Evolutionary conservation across 108 stramenopile genomes (phyloP).

Genomic region (Cyclotella sp.): DNA sequence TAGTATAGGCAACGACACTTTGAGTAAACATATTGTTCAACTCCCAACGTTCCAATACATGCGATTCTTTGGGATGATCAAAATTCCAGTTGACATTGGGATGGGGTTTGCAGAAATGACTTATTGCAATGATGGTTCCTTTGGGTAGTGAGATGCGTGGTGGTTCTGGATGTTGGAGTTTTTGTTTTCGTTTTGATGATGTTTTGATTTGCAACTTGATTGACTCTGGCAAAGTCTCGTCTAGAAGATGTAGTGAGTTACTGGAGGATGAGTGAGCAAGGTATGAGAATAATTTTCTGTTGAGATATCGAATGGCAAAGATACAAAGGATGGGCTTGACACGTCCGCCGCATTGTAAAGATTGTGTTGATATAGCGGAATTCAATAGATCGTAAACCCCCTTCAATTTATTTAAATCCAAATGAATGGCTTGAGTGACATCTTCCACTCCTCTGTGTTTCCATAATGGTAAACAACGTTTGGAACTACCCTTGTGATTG

Average conservation of each 20-base stretch:
- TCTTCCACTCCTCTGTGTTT: conserved; percentile 62
- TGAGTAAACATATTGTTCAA: conserved; percentile 63
- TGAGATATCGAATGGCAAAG: conserved; percentile 78
- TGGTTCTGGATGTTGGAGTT: not conserved
- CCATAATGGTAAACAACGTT: conserved; percentile 60
- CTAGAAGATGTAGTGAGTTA: not conserved
- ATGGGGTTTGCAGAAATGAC: conserved; percentile 80
- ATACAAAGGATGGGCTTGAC: conserved; percentile 38
- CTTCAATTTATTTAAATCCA: conserved; percentile 65
- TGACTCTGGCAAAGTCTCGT: too few relatives aligned
- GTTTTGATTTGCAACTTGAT: too few relatives aligned
- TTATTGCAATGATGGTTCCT: conserved; percentile 69
- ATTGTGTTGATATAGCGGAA: not conserved
- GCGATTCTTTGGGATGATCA: conserved; percentile 81
- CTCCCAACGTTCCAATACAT: conserved; percentile 72
- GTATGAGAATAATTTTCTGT: conserved; percentile 57
- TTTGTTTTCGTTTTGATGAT: conserved; percentile 1
- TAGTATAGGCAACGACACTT: not conserved
- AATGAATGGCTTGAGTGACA: conserved; percentile 40
- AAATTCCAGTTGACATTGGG: conserved; percentile 70
- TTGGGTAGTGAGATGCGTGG: conserved; percentile 25
- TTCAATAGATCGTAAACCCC: conserved; percentile 29
- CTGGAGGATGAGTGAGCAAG: conserved; percentile 25
- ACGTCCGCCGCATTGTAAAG: not conserved
- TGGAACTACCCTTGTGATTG: conserved; percentile 75